A percentile compares a stretch with the other conserved stretches of the same genome.
Evolutionary conservation across 768 basidiomycete species (phyloP).

Genomic region (Mycena pura): DNA sequence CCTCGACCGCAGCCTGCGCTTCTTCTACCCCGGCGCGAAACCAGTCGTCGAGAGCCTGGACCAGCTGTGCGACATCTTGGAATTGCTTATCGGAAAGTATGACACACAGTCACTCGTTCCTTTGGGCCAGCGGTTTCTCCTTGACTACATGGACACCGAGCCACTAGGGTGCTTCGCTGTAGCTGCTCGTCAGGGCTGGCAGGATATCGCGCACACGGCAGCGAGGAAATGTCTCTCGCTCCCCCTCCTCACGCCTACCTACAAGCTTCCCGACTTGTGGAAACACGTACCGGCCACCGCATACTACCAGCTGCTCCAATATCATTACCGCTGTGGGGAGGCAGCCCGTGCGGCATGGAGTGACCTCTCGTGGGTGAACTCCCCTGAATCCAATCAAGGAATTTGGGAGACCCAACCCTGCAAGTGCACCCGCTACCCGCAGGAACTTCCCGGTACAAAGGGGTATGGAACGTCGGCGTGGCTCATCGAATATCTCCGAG

Average conservation of each 20-base stretch:
- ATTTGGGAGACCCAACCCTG: background rate
- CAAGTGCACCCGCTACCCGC: background rate
- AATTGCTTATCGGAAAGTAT: background rate
- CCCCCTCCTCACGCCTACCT: background rate
- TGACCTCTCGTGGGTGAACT: background rate
- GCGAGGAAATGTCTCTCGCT: background rate
- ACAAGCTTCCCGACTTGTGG: background rate
- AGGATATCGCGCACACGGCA: background rate
- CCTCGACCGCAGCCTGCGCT: background rate
- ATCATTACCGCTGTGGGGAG: constrained; percentile 5
- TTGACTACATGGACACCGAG: background rate
- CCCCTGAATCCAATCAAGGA: background rate
- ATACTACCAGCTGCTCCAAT: background rate
- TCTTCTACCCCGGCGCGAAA: constrained; percentile 1
- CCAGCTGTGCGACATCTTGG: constrained; percentile 1
- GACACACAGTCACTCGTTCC: background rate
- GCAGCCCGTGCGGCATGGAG: background rate
- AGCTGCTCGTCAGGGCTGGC: background rate
- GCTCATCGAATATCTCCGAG: background rate
- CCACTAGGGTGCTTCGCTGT: background rate
- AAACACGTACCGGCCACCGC: background rate
- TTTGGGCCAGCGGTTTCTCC: background rate
- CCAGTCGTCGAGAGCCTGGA: background rate
- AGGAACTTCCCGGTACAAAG: background rate
- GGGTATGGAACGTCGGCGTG: background rate